Conservation (phyloP, 1,284 basidiomycete genomes). For the Moniliophthora roreri region DNA sequence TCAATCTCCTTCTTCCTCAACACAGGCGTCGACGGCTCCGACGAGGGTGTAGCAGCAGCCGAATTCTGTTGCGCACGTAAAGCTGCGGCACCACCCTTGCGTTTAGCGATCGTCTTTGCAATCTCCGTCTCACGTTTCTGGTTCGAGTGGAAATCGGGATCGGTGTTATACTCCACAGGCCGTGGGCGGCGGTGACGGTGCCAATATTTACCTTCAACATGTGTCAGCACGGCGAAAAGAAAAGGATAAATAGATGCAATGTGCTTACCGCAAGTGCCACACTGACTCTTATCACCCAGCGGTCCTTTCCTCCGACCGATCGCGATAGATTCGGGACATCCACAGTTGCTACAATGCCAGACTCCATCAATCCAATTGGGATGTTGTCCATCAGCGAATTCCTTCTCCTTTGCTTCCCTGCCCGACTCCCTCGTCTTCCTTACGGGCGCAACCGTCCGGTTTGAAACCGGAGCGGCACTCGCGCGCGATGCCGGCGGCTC, state of each 20-base stretch:
- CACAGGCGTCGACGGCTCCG: conserved; percentile 48
- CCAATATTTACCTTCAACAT: conserved; percentile 74
- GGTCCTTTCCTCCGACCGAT: conserved; percentile 86
- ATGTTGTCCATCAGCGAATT: conserved; percentile 80
- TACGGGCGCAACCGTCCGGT: conserved; percentile 36
- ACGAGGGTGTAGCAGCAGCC: conserved; percentile 39
- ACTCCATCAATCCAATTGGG: conserved; percentile 79
- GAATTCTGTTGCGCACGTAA: conserved; percentile 40
- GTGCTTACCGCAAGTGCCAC: conserved; percentile 84
- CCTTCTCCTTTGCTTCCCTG: conserved; percentile 77
- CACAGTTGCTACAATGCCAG: conserved; percentile 93
- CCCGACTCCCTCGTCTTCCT: conserved; percentile 61
- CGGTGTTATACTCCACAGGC: conserved; percentile 74
- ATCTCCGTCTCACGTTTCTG: conserved; percentile 55
- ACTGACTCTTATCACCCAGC: conserved; percentile 87
- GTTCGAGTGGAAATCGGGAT: conserved; percentile 66
- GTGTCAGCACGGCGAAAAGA: not conserved
- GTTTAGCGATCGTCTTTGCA: conserved; percentile 39
- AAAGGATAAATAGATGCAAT: conserved; percentile 7
- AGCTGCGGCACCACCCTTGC: conserved; percentile 52
- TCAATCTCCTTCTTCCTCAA: conserved; percentile 40
- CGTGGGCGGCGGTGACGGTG: conserved; percentile 79
- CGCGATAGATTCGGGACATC: conserved; percentile 83
- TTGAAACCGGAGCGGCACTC: conserved; percentile 29
- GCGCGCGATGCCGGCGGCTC: conserved; percentile 51